These are phyloP conservation scores for Venustampulla echinocandica DNA, from an alignment of 495 filamentous ascomycete species.

Conservation along the genomic window DNA sequence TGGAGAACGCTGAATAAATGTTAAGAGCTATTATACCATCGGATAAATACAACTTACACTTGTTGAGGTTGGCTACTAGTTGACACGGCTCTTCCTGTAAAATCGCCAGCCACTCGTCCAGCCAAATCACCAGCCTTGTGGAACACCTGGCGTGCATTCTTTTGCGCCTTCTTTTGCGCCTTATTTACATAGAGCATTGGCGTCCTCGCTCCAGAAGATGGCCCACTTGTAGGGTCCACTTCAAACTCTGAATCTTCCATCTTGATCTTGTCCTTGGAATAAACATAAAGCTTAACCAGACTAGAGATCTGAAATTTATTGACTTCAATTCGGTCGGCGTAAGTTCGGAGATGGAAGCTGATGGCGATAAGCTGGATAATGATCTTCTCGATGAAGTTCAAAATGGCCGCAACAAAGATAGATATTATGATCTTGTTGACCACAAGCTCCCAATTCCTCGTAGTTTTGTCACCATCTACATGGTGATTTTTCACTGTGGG, in stretches of 20 bases:
- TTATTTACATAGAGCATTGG: slow-evolving; percentile 59
- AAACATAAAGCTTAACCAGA: slow-evolving; percentile 72
- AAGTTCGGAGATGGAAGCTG: slow-evolving; percentile 85
- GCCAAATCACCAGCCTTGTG: slow-evolving; percentile 81
- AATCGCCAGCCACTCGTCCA: slow-evolving; percentile 87
- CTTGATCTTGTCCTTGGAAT: slow-evolving; percentile 64
- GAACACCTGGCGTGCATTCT: slow-evolving; percentile 62
- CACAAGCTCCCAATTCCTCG: slow-evolving; percentile 60
- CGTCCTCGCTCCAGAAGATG: slow-evolving; percentile 53
- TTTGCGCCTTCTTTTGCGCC: slow-evolving; percentile 56
- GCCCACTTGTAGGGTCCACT: slow-evolving; percentile 33
- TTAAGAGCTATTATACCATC: slow-evolving; percentile 7
- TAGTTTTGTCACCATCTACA: slow-evolving; percentile 42
- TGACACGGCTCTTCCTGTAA: slow-evolving; percentile 71
- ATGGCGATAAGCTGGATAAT: slow-evolving; percentile 92
- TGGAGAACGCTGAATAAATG: slow-evolving; percentile 43
- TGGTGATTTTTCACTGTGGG: slow-evolving; percentile 74
- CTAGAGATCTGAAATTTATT: slow-evolving; percentile 85
- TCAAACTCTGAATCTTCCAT: slow-evolving; percentile 67
- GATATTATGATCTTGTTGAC: slow-evolving; percentile 84
- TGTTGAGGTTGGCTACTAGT: slow-evolving; percentile 76
- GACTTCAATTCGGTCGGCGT: slow-evolving; percentile 82
- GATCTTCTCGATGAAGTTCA: slow-evolving; percentile 90
- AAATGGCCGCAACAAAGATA: slow-evolving; percentile 64
- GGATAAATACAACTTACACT: slow-evolving; percentile 36